Evolutionary conservation across 306 rosid species (phyloP).

Genomic region (Rubus parviflorus): DNA sequence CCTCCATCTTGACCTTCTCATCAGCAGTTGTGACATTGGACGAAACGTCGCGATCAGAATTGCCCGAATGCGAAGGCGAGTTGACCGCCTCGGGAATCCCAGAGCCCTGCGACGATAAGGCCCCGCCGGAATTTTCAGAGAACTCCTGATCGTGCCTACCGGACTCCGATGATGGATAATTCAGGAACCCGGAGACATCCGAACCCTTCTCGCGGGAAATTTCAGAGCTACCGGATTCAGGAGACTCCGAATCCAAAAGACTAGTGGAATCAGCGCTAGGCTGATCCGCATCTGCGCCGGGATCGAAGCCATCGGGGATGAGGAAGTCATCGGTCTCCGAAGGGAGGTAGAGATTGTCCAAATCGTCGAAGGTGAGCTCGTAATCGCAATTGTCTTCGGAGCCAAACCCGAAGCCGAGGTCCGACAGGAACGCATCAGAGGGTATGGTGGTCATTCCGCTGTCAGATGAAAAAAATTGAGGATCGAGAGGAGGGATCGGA

Average conservation of each 20-base stretch:
- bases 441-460: background rate
- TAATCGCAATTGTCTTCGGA: conserved; percentile 43
- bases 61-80: conserved; percentile 41
- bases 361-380: conserved; percentile 74
- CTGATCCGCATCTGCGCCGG: background rate
- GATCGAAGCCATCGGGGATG: conserved; percentile 42
- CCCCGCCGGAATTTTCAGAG: conserved; percentile 37
- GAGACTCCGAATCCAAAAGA: conserved; percentile 30
- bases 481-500: conserved; percentile 60
- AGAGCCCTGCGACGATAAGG: conserved; percentile 73
- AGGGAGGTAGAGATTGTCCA: conserved; percentile 53
- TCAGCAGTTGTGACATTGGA: conserved; percentile 25
- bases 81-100: conserved; percentile 48
- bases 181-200: conserved; percentile 40
- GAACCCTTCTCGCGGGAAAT: conserved; percentile 30
- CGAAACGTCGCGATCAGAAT: conserved; percentile 38
- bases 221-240: conserved; percentile 37
- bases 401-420: conserved; percentile 47
- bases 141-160: conserved; percentile 23
- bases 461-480: conserved; percentile 38
- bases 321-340: conserved; percentile 58
- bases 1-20: conserved; percentile 58
- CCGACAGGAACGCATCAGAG: conserved; percentile 35
- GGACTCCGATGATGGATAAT: conserved; percentile 38
- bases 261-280: background rate